These are phyloP conservation scores for Diaporthe nobilis DNA, from an alignment of 2,329 filamentous ascomycete species.

Conservation along the genomic window DNA sequence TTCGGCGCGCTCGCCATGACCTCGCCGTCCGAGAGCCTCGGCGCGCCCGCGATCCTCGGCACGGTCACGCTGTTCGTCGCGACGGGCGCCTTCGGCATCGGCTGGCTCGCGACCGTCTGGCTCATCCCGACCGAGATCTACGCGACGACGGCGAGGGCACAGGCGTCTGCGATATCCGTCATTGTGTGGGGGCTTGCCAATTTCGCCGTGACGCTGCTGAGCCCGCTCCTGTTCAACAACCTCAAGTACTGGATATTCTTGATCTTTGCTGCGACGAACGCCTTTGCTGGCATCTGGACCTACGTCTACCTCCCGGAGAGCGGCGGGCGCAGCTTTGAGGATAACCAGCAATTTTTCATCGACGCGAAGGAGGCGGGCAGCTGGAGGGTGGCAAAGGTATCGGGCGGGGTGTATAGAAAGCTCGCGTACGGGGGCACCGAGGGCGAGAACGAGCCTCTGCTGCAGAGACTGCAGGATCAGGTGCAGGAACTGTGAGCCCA, in stretches of 20 bases:
- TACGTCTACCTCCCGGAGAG: constrained; percentile 66
- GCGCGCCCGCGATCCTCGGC: constrained; percentile 62
- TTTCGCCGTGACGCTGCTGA: constrained; percentile 54
- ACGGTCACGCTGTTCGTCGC: constrained; percentile 67
- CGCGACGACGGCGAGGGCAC: constrained; percentile 66
- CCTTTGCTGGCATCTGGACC: constrained; percentile 68
- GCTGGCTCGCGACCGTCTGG: constrained; percentile 73
- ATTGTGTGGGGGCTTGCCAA: constrained; percentile 71
- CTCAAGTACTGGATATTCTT: constrained; percentile 71
- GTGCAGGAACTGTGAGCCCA: constrained; percentile 30
- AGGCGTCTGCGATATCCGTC: constrained; percentile 68
- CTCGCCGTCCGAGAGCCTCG: constrained; percentile 50
- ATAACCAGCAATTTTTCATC: constrained; percentile 71
- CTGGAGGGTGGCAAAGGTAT: constrained; percentile 68
- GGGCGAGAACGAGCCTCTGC: constrained; percentile 39
- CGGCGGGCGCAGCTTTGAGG: constrained; percentile 71
- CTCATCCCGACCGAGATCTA: constrained; percentile 72
- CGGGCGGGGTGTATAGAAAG: constrained; percentile 61
- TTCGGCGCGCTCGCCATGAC: constrained; percentile 64
- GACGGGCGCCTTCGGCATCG: constrained; percentile 72
- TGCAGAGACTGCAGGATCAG: constrained; percentile 41
- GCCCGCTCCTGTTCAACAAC: constrained; percentile 58
- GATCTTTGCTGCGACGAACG: constrained; percentile 68
- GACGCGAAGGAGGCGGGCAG: constrained; percentile 63
- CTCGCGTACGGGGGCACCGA: constrained; percentile 38